Conservation (phyloP, 306 rosid species). For the Acacia crassicarpa region DNA sequence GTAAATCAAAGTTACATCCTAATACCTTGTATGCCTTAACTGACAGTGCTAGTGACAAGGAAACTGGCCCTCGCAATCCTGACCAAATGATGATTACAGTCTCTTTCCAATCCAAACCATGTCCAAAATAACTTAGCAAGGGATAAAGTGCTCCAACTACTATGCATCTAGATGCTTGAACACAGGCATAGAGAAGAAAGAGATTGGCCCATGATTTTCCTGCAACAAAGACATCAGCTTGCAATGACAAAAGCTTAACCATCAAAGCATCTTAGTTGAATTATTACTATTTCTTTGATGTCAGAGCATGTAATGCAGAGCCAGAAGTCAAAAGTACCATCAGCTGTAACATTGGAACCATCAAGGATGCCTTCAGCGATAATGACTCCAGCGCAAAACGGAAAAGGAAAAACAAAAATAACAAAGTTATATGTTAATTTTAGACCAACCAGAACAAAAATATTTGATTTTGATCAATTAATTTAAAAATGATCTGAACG, state of each 20-base stretch:
- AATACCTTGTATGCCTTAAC: slow-evolving; percentile 57
- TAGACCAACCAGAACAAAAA: slow-evolving; percentile 1
- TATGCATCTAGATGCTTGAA: slow-evolving; percentile 73
- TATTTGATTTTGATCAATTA: not conserved
- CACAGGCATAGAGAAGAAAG: slow-evolving; percentile 73
- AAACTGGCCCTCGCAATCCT: slow-evolving; percentile 98
- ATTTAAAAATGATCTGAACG: slow-evolving; percentile 14
- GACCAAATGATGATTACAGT: slow-evolving; percentile 82
- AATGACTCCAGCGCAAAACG: slow-evolving; percentile 78
- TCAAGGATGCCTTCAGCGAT: slow-evolving; percentile 76
- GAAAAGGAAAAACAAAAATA: not conserved
- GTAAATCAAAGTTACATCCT: not conserved
- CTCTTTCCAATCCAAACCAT: slow-evolving; percentile 97
- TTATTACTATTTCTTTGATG: not conserved
- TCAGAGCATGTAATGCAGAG: not conserved
- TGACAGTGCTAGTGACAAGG: slow-evolving; percentile 84
- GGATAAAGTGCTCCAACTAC: slow-evolving; percentile 79
- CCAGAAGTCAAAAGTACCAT: slow-evolving; percentile 50
- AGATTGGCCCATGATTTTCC: slow-evolving; percentile 85
- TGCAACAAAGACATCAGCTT: slow-evolving; percentile 37
- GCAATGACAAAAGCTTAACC: not conserved
- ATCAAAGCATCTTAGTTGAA: slow-evolving; percentile 7
- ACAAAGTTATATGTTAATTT: too few relatives aligned
- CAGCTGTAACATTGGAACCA: slow-evolving; percentile 36
- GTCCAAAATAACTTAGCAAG: slow-evolving; percentile 75